Evolutionary conservation across 2,329 filamentous ascomycete species (phyloP).

Genomic region (Ophiocordyceps camponoti-floridani): DNA sequence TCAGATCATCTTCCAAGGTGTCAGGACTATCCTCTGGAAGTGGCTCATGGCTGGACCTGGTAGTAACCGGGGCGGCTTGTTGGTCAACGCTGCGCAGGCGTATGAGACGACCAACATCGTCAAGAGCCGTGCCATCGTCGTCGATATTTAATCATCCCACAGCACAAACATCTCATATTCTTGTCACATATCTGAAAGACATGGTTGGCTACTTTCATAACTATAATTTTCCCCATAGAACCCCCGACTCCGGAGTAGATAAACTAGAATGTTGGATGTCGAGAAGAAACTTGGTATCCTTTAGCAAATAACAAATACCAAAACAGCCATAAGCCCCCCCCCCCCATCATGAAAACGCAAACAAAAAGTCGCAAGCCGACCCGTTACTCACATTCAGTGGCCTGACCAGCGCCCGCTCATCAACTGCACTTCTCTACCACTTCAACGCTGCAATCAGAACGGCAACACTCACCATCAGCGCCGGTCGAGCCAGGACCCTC

Average conservation of each 20-base stretch:
- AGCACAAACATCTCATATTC: not conserved
- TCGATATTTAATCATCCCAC: conserved; percentile 11
- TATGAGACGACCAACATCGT: conserved; percentile 31
- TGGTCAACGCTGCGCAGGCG: conserved; percentile 41
- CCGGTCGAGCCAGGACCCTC: not conserved
- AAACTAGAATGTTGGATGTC: too few relatives aligned
- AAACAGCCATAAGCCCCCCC: not conserved
- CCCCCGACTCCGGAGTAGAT: too few relatives aligned
- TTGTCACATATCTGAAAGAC: too few relatives aligned
- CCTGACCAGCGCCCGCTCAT: not conserved
- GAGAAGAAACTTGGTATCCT: not conserved
- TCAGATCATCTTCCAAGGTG: conserved; percentile 24
- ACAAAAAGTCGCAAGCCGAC: not conserved
- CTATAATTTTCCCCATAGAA: too few relatives aligned
- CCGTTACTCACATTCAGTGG: not conserved
- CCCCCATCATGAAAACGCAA: not conserved
- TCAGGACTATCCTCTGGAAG: conserved; percentile 32
- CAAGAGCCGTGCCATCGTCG: conserved; percentile 19
- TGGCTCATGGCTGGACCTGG: conserved; percentile 36
- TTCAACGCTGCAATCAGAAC: not conserved
- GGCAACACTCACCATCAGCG: not conserved
- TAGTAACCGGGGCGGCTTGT: conserved; percentile 27
- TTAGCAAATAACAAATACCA: not conserved
- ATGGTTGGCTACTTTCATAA: too few relatives aligned
- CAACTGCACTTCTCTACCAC: not conserved